phyloP scores from a whole-genome alignment of 352 stramenopile genomes.

The Phytophthora ohioensis region DNA sequence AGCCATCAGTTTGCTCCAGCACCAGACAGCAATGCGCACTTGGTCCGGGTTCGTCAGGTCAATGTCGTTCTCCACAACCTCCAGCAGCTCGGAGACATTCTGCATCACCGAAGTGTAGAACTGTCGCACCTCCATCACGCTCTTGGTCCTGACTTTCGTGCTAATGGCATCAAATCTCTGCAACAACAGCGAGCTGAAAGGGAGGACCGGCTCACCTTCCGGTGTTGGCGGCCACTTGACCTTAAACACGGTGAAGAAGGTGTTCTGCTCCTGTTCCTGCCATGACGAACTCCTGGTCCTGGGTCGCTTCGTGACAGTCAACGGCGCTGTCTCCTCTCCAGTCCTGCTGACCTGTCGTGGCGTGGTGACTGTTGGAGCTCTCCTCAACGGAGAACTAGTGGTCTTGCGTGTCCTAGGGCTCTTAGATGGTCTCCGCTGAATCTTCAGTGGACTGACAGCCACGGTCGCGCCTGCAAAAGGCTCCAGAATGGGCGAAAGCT shows the following conservation, averaged over 20 bases:
- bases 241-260: constrained; percentile 78
- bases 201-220: constrained; percentile 17
- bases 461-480: constrained; percentile 39
- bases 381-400: constrained; percentile 24
- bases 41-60: constrained; percentile 71
- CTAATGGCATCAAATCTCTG: constrained; percentile 71
- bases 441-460: constrained; percentile 31
- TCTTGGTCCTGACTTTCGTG: constrained; percentile 70
- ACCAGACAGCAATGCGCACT: constrained; percentile 79
- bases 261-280: constrained; percentile 67
- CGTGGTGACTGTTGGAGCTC: constrained; percentile 10
- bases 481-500: constrained; percentile 69
- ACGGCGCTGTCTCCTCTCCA: constrained; percentile 12
- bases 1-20: constrained; percentile 69
- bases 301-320: constrained; percentile 31
- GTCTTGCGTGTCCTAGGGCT: constrained; percentile 25
- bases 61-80: constrained; percentile 62
- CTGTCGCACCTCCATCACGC: constrained; percentile 60
- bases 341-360: constrained; percentile 19
- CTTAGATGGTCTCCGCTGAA: constrained; percentile 28
- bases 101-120: constrained; percentile 70
- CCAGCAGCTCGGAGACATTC: constrained; percentile 54
- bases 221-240: constrained; percentile 59
- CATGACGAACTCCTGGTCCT: constrained; percentile 44
- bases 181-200: constrained; percentile 58